Evolutionary conservation across 164 flowering plant genomes (phyloP).

Genomic region (Berberis vulgaris): DNA sequence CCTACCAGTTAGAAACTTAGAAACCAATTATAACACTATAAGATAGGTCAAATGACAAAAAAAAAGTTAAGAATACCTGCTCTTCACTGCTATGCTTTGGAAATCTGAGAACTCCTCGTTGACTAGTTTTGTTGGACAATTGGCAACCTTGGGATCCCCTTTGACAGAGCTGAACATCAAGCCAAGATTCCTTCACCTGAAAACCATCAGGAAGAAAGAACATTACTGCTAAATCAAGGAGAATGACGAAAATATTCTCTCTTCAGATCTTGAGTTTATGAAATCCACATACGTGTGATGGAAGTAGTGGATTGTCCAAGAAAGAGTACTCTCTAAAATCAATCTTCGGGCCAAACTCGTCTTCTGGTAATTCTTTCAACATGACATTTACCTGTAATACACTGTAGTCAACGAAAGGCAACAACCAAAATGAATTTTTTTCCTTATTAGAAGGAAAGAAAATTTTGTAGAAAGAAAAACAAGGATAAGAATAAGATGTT

Average conservation of each 20-base stretch:
- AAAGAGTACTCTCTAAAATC: slow-evolving; percentile 80
- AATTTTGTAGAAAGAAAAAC: neutral
- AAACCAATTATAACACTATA: too few species aligned
- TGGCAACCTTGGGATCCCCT: slow-evolving; percentile 44
- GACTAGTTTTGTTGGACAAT: slow-evolving; percentile 39
- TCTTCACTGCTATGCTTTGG: slow-evolving; percentile 84
- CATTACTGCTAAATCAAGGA: neutral
- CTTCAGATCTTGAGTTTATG: neutral
- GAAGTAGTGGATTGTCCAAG: slow-evolving; percentile 67
- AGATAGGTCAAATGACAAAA: too few species aligned
- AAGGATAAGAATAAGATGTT: neutral
- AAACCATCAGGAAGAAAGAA: slow-evolving; percentile 6
- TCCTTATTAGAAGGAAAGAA: neutral
- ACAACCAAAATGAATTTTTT: neutral
- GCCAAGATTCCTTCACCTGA: slow-evolving; percentile 93
- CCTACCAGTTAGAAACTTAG: too few species aligned
- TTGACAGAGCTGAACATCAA: slow-evolving; percentile 87
- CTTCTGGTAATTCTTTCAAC: slow-evolving; percentile 51
- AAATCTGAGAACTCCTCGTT: slow-evolving; percentile 44
- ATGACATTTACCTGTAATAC: slow-evolving; percentile 67
- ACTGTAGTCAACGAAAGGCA: neutral
- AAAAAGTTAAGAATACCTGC: slow-evolving; percentile 36
- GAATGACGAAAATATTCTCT: neutral
- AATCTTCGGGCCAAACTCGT: slow-evolving; percentile 72
- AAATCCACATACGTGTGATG: slow-evolving; percentile 39